phyloP scores from a whole-genome alignment of 176 grass and related monocot species.

The Ananas comosus region DNA sequence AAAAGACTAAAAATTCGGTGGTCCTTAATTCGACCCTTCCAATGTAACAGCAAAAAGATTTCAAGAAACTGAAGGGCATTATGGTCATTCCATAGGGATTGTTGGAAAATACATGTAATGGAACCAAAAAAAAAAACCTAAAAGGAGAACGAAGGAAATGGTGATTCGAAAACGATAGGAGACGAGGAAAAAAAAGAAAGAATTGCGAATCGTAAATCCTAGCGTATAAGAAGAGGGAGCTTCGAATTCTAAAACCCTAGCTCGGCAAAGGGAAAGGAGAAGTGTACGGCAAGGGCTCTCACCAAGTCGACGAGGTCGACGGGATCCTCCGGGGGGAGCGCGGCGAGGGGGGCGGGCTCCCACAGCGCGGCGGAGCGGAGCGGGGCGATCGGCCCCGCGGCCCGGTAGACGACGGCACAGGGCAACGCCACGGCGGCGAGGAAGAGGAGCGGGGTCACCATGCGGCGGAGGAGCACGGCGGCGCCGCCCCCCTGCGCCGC shows the following conservation, averaged over 20 bases:
- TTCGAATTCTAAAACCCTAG: neutral
- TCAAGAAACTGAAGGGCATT: neutral
- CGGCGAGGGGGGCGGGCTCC: neutral
- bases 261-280: neutral
- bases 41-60: neutral
- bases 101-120: no score
- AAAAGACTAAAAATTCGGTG: neutral
- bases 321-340: slow-evolving; percentile 8
- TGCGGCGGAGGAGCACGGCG: slow-evolving; percentile 10
- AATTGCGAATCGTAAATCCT: no score
- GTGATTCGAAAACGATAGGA: no score
- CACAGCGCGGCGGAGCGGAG: neutral
- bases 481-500: neutral
- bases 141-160: no score
- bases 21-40: no score
- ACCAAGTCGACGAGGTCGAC: slow-evolving; percentile 25
- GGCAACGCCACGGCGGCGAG: slow-evolving; percentile 27
- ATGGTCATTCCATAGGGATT: neutral
- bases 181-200: no score
- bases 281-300: neutral
- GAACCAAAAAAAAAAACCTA: no score
- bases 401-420: slow-evolving; percentile 39
- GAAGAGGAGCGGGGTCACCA: slow-evolving; percentile 22
- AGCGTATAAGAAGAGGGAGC: no score
- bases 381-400: neutral